Conservation (phyloP, 495 filamentous ascomycete genomes). For the Aspergillus coremiiformis region DNA sequence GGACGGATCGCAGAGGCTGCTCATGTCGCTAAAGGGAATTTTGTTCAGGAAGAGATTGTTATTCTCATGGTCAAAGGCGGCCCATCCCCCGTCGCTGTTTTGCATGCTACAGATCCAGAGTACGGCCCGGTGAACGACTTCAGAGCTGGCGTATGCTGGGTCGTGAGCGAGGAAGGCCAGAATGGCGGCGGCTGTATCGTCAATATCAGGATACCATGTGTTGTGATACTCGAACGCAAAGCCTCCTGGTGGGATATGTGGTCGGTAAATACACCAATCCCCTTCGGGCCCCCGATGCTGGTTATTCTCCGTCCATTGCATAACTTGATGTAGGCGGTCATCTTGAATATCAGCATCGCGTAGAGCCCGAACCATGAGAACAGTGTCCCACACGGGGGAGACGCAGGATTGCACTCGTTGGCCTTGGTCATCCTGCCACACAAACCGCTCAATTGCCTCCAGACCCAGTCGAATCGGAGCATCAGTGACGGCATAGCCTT, state of each 20-base stretch:
- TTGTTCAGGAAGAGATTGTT: constrained; percentile 29
- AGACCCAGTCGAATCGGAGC: constrained; percentile 9
- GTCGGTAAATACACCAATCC: constrained; percentile 30
- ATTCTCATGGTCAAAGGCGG: constrained; percentile 30
- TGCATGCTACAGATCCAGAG: constrained; percentile 35
- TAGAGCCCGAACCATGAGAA: constrained; percentile 28
- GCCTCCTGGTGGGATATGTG: constrained; percentile 18
- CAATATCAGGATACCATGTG: constrained; percentile 33
- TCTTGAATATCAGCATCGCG: constrained; percentile 11
- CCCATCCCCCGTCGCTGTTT: constrained; percentile 37
- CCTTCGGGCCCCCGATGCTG: constrained; percentile 11
- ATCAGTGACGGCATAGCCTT: constrained; percentile 21
- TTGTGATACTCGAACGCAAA: constrained; percentile 35
- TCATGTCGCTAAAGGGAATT: constrained; percentile 36
- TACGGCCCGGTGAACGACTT: too few species aligned
- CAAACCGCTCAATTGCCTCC: constrained; percentile 21
- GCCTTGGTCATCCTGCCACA: constrained; percentile 17
- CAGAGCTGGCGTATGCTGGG: too few species aligned
- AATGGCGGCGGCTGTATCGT: constrained; percentile 33
- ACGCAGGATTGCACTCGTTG: constrained; percentile 19
- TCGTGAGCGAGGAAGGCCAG: too few species aligned
- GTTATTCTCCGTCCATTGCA: not conserved
- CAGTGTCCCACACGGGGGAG: constrained; percentile 35
- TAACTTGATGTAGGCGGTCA: too few species aligned
- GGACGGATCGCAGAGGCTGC: constrained; percentile 22